phyloP scores from a whole-genome alignment of 2,329 filamentous ascomycete species.

The Westerdykella sp. region DNA sequence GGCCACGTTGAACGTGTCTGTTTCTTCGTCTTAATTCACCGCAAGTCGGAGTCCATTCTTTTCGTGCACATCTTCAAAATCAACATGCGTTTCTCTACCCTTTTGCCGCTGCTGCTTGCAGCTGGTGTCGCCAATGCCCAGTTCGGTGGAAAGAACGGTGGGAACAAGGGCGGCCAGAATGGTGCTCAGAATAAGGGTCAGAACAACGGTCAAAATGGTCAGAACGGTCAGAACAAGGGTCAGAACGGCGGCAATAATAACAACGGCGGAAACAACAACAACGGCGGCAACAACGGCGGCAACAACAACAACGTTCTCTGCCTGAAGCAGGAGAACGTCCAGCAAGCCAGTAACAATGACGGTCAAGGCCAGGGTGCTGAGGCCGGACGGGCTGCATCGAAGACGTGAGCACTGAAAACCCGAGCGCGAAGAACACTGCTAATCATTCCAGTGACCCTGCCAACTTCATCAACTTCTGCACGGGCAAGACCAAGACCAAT shows the following conservation, averaged over 20 bases:
- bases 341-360: constrained; percentile 37
- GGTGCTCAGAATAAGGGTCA: constrained; percentile 1
- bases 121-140: constrained; percentile 32
- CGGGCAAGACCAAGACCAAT: constrained; percentile 50
- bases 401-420: constrained; percentile 35
- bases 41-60: constrained; percentile 34
- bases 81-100: constrained; percentile 32
- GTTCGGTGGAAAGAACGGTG: constrained; percentile 11
- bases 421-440: constrained; percentile 1
- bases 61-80: constrained; percentile 1
- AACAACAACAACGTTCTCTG: constrained; percentile 14
- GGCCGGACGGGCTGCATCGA: constrained; percentile 41
- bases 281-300: constrained; percentile 11
- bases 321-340: constrained; percentile 39
- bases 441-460: constrained; percentile 37
- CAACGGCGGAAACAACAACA: constrained; percentile 6
- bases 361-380: constrained; percentile 37
- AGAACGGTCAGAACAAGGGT: constrained; percentile 1
- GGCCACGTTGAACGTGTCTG: constrained; percentile 40
- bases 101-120: constrained; percentile 29
- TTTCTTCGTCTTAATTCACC: constrained; percentile 32
- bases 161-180: background rate
- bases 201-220: constrained; percentile 4
- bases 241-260: constrained; percentile 8
- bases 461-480: constrained; percentile 58